Conservation (phyloP, 805 yeast genomes). For the Wickerhamomyces chaumierensis region DNA sequence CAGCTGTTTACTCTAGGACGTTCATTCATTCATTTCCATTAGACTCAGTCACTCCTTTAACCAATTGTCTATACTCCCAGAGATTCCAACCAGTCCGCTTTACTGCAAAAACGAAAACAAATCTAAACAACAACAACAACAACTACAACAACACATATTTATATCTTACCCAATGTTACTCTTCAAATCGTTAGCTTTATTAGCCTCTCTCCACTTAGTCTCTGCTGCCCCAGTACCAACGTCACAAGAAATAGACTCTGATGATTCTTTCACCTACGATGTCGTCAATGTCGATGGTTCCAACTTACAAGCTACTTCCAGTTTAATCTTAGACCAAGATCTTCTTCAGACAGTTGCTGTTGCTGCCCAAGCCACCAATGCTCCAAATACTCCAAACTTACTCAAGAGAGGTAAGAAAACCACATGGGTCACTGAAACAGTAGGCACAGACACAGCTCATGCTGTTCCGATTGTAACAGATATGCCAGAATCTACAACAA, state of each 20-base stretch:
- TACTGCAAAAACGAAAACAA: no score
- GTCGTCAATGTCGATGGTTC: slow-evolving; percentile 20
- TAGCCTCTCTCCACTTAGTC: slow-evolving; percentile 12
- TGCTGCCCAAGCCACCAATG: slow-evolving; percentile 15
- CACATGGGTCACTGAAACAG: slow-evolving; percentile 17
- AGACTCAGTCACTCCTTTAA: no score
- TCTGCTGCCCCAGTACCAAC: slow-evolving; percentile 13
- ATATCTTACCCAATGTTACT: no score
- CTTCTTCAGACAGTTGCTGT: slow-evolving; percentile 10
- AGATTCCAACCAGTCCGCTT: no score
- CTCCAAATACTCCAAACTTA: no score
- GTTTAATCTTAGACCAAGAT: slow-evolving; percentile 10
- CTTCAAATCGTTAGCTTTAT: slow-evolving; percentile 13
- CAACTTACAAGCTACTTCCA: slow-evolving; percentile 14
- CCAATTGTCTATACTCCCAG: no score
- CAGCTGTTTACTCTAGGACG: no score
- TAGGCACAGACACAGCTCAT: slow-evolving; percentile 2
- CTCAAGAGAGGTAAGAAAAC: slow-evolving; percentile 6
- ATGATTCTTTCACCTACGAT: slow-evolving; percentile 13
- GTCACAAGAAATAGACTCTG: slow-evolving; percentile 7
- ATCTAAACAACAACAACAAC: no score
- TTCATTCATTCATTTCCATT: no score
- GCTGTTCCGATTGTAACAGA: not conserved
- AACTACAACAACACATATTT: no score
- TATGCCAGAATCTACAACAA: slow-evolving; percentile 1